phyloP scores from a whole-genome alignment of 176 grass and related monocot species.

The Chrysopogon serrulatus region DNA sequence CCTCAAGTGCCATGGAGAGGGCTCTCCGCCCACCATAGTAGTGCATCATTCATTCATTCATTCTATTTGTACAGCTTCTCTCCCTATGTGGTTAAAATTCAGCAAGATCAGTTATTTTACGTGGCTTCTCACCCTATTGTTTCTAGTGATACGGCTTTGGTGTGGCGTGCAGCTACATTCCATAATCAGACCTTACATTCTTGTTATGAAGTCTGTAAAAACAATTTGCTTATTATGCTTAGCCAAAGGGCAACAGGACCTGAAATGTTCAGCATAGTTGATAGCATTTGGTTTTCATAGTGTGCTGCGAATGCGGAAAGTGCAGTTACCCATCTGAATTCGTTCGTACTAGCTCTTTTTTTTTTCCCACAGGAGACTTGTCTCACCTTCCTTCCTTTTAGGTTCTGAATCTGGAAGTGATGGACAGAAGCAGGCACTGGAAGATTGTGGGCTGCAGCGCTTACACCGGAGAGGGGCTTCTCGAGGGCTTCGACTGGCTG shows the following conservation, averaged over 20 bases:
- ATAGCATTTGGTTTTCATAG: background rate
- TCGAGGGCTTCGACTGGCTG: slow-evolving; percentile 76
- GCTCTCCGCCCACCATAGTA: background rate
- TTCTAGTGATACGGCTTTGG: background rate
- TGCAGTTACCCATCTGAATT: background rate
- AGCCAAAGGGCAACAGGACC: background rate
- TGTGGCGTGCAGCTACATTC: background rate
- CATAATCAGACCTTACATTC: background rate
- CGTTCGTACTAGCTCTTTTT: background rate
- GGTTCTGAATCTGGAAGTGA: slow-evolving; percentile 71
- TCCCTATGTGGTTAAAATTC: background rate
- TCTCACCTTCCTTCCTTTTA: slow-evolving; percentile 18
- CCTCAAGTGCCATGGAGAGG: background rate
- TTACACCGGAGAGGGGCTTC: slow-evolving; percentile 70
- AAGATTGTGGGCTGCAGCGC: slow-evolving; percentile 79
- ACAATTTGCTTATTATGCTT: background rate
- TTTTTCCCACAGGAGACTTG: background rate
- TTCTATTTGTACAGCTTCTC: background rate
- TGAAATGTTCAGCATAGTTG: background rate
- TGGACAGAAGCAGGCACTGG: slow-evolving; percentile 76
- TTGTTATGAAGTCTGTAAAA: background rate
- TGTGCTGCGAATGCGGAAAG: background rate
- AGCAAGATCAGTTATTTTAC: background rate
- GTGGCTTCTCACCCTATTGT: background rate
- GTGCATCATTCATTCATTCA: background rate